A percentile compares a stretch with the other conserved stretches of the same genome.
Conservation (phyloP, 805 yeast genomes). For the Tetrapisispora nanseiensis region DNA sequence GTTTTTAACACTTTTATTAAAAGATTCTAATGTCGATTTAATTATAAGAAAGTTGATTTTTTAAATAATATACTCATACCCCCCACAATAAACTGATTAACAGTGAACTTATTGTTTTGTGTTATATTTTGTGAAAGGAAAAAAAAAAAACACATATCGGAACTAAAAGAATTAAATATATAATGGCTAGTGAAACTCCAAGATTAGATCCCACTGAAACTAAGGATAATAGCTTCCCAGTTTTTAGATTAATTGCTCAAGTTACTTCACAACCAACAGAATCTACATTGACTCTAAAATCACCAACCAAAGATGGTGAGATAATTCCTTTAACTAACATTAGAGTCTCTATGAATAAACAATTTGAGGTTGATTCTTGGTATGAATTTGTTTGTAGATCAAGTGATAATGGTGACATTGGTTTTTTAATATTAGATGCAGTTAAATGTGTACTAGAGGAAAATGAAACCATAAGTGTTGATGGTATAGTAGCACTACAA, state of each 20-base stretch:
- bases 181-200: slow-evolving; percentile 28
- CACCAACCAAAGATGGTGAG: slow-evolving; percentile 22
- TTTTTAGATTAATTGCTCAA: slow-evolving; percentile 27
- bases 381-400: slow-evolving; percentile 29
- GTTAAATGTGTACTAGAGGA: slow-evolving; percentile 21
- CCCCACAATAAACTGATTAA: no score
- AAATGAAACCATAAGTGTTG: slow-evolving; percentile 23
- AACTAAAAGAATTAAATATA: neutral
- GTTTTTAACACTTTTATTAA: neutral
- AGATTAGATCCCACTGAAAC: slow-evolving; percentile 26
- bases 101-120: no score
- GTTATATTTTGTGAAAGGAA: neutral
- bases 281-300: slow-evolving; percentile 16
- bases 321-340: slow-evolving; percentile 24
- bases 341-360: slow-evolving; percentile 18
- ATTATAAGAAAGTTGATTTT: no score
- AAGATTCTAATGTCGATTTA: no score
- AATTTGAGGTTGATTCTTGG: slow-evolving; percentile 25
- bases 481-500: slow-evolving; percentile 28
- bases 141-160: neutral
- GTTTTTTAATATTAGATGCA: slow-evolving; percentile 27
- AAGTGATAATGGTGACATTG: slow-evolving; percentile 27
- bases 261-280: slow-evolving; percentile 25
- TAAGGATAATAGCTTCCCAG: slow-evolving; percentile 16
- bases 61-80: no score